A percentile compares a stretch with the other conserved stretches of the same genome.
Conservation (phyloP, 768 basidiomycete genomes). For the Tephrocybe sp. region DNA sequence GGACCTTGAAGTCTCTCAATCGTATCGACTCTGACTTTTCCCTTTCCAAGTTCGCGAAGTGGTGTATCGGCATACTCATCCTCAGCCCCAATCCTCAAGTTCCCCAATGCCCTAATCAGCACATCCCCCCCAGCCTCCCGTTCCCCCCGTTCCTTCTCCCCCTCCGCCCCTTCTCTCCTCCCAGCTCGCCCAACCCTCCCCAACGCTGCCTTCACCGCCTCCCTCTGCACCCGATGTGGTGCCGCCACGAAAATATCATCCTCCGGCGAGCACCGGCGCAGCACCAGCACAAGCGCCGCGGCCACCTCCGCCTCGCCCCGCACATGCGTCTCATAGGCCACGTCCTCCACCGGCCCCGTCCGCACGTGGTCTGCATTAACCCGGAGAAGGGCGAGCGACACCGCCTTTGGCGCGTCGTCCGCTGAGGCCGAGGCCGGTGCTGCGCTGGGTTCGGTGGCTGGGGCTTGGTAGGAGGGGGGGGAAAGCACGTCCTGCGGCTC, state of each 20-base stretch:
- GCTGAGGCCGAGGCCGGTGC: slow-evolving; percentile 13
- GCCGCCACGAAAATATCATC: slow-evolving; percentile 53
- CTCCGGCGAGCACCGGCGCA: slow-evolving; percentile 36
- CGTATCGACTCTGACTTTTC: slow-evolving; percentile 45
- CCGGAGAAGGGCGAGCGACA: slow-evolving; percentile 45
- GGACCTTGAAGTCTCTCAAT: slow-evolving; percentile 51
- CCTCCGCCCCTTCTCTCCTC: background rate
- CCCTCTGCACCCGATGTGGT: slow-evolving; percentile 52
- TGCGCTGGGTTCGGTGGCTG: slow-evolving; percentile 13
- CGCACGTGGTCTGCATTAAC: slow-evolving; percentile 32
- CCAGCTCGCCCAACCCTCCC: slow-evolving; percentile 4
- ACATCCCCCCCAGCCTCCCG: background rate
- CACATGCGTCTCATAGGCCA: slow-evolving; percentile 48
- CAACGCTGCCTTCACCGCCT: slow-evolving; percentile 46
- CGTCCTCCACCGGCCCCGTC: slow-evolving; percentile 24
- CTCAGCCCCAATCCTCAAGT: slow-evolving; percentile 9
- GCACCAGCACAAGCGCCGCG: slow-evolving; percentile 38
- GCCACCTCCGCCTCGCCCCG: slow-evolving; percentile 47
- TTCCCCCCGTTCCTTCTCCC: background rate
- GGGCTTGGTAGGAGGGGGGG: slow-evolving; percentile 21
- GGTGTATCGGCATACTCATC: background rate
- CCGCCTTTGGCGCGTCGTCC: slow-evolving; percentile 30
- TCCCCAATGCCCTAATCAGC: slow-evolving; percentile 1
- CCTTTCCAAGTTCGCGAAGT: slow-evolving; percentile 2
- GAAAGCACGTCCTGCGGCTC: slow-evolving; percentile 35